Conservation (phyloP, 2,329 filamentous ascomycete species). For the Colletotrichum tropicicola region DNA sequence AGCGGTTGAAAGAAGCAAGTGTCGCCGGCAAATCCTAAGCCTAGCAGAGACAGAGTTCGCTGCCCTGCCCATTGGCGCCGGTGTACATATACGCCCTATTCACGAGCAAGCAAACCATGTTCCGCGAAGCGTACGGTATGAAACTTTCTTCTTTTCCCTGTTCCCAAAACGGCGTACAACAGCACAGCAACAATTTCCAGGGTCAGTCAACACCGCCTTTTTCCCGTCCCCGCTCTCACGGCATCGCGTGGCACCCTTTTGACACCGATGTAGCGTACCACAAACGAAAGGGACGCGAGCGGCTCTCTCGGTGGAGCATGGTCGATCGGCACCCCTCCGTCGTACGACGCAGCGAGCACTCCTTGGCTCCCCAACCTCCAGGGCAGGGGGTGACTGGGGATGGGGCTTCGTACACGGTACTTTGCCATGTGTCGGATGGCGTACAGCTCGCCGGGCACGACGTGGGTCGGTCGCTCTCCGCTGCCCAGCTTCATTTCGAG, state of each 20-base stretch:
- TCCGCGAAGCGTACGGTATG: too few relatives aligned
- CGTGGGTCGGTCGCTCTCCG: not conserved
- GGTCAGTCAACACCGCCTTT: conserved; percentile 18
- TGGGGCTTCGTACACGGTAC: conserved; percentile 6
- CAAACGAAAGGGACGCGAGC: not conserved
- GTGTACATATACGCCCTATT: too few relatives aligned
- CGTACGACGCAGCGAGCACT: conserved; percentile 2
- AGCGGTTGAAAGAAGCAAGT: not conserved
- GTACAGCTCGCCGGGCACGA: not conserved
- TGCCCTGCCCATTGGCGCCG: too few relatives aligned
- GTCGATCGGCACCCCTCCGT: conserved; percentile 25
- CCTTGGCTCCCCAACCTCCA: not conserved
- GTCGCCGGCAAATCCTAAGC: not conserved
- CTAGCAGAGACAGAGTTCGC: not conserved
- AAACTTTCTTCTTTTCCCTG: too few relatives aligned
- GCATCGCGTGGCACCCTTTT: conserved; percentile 6
- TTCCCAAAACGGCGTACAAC: too few relatives aligned
- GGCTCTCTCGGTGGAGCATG: conserved; percentile 6
- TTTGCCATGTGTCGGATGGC: conserved; percentile 3
- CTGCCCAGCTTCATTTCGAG: conserved; percentile 10
- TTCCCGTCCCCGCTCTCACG: not conserved
- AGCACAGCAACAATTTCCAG: too few relatives aligned
- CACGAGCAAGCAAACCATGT: too few relatives aligned
- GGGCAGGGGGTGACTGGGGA: not conserved
- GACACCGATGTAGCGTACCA: too few relatives aligned